phyloP scores from a whole-genome alignment of 768 basidiomycete genomes.

The Kwoniella sp. region DNA sequence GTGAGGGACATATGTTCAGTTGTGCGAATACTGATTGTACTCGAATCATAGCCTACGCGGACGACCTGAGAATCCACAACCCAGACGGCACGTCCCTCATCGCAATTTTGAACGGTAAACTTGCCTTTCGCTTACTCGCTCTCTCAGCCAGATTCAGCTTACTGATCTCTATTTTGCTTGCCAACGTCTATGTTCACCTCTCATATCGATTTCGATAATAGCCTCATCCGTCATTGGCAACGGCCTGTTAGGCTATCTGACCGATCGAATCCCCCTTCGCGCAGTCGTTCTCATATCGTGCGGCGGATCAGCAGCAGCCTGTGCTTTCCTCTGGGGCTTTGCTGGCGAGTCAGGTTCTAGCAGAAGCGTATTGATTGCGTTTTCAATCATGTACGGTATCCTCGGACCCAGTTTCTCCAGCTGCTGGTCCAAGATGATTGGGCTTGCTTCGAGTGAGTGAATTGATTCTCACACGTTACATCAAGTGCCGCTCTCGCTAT shows the following conservation, averaged over 20 bases:
- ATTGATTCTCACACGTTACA: neutral
- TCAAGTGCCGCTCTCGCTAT: too few relatives aligned
- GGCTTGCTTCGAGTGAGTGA: slow-evolving; percentile 41
- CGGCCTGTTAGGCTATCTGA: slow-evolving; percentile 41
- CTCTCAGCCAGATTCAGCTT: too few relatives aligned
- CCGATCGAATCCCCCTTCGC: slow-evolving; percentile 40
- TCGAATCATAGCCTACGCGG: slow-evolving; percentile 36
- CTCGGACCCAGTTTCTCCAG: slow-evolving; percentile 45
- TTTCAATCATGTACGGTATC: slow-evolving; percentile 43
- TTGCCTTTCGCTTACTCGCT: neutral
- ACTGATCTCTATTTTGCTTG: too few relatives aligned
- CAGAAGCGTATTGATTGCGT: slow-evolving; percentile 32
- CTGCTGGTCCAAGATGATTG: slow-evolving; percentile 47
- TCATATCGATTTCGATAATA: slow-evolving; percentile 7
- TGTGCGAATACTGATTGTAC: neutral
- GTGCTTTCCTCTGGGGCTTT: slow-evolving; percentile 54
- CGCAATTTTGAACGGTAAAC: slow-evolving; percentile 48
- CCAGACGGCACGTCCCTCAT: slow-evolving; percentile 46
- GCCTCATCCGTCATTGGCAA: slow-evolving; percentile 49
- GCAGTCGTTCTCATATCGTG: slow-evolving; percentile 42
- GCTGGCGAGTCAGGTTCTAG: slow-evolving; percentile 24
- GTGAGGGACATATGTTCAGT: neutral
- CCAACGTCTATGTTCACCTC: neutral
- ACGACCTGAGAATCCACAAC: slow-evolving; percentile 32
- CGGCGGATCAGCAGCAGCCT: slow-evolving; percentile 37